Evolutionary conservation across 495 filamentous ascomycete species (phyloP).

Genomic region (Xylaria acuta): DNA sequence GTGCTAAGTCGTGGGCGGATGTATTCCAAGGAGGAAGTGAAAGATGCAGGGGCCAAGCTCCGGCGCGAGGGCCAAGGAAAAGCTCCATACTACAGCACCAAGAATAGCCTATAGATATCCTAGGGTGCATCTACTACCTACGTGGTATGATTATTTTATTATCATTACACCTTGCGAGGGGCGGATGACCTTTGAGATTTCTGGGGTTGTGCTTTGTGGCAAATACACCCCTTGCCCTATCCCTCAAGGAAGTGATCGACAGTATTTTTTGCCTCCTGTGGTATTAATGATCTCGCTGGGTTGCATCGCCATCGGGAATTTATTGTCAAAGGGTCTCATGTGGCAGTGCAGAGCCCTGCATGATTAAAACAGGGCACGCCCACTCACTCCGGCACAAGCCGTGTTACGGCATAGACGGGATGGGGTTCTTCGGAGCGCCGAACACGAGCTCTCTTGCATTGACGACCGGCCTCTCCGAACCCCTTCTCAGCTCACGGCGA

Average conservation of each 20-base stretch:
- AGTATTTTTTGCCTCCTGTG: neutral
- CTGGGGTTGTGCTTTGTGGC: slow-evolving; percentile 1
- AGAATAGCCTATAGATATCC: slow-evolving; percentile 17
- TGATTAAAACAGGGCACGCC: slow-evolving; percentile 12
- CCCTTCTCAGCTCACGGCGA: slow-evolving; percentile 5
- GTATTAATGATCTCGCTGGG: slow-evolving; percentile 19
- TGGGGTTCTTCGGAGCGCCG: slow-evolving; percentile 20
- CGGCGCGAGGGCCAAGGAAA: neutral
- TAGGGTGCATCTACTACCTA: neutral
- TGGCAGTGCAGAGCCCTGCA: slow-evolving; percentile 27
- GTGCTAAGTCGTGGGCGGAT: neutral
- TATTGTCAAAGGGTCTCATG: slow-evolving; percentile 21
- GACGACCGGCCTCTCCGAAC: slow-evolving; percentile 12
- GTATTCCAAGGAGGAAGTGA: slow-evolving; percentile 5
- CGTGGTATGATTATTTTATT: slow-evolving; percentile 3
- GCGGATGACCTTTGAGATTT: slow-evolving; percentile 2
- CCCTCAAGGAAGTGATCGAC: slow-evolving; percentile 19
- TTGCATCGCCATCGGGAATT: slow-evolving; percentile 22
- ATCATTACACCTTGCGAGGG: slow-evolving; percentile 15
- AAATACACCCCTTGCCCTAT: slow-evolving; percentile 8
- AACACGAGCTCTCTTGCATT: slow-evolving; percentile 25
- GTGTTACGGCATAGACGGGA: slow-evolving; percentile 17
- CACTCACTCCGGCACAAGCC: slow-evolving; percentile 9
- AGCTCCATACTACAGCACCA: slow-evolving; percentile 4
- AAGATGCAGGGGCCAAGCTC: slow-evolving; percentile 16